These are phyloP conservation scores for Boletus insuetus DNA, from an alignment of 768 basidiomycete genomes.

Conservation along the genomic window DNA sequence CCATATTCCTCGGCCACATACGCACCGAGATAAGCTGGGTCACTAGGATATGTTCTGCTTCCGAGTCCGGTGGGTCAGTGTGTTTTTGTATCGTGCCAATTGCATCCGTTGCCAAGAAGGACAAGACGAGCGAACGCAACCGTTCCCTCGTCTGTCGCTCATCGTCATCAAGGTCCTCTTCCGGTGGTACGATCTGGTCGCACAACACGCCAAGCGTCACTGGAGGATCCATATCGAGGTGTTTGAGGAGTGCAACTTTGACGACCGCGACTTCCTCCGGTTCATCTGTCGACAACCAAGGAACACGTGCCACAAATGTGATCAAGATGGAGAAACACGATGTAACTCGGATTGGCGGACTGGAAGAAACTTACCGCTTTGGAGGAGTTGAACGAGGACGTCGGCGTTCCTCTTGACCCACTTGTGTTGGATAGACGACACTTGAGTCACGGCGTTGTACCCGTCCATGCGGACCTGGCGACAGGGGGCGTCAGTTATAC, in stretches of 20 bases:
- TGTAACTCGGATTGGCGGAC: neutral
- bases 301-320: constrained; percentile 10
- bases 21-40: constrained; percentile 50
- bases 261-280: constrained; percentile 62
- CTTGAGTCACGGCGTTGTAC: constrained; percentile 56
- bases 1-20: neutral
- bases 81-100: constrained; percentile 44
- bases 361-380: constrained; percentile 54
- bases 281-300: constrained; percentile 48
- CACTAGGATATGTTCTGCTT: constrained; percentile 48
- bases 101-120: constrained; percentile 55
- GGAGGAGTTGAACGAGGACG: constrained; percentile 71
- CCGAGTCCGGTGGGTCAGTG: constrained; percentile 39
- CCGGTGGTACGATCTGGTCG: constrained; percentile 58
- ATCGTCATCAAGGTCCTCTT: constrained; percentile 54
- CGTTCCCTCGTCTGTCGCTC: constrained; percentile 56
- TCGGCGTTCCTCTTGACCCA: constrained; percentile 72
- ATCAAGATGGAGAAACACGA: constrained; percentile 17
- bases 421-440: constrained; percentile 47
- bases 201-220: constrained; percentile 64
- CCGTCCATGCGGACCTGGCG: constrained; percentile 66
- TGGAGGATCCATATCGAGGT: constrained; percentile 60
- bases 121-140: constrained; percentile 55
- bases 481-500: constrained; percentile 1
- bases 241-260: constrained; percentile 54